Conservation (phyloP, 2,329 filamentous ascomycete genomes). For the Ophiostoma novo-ulmi region DNA sequence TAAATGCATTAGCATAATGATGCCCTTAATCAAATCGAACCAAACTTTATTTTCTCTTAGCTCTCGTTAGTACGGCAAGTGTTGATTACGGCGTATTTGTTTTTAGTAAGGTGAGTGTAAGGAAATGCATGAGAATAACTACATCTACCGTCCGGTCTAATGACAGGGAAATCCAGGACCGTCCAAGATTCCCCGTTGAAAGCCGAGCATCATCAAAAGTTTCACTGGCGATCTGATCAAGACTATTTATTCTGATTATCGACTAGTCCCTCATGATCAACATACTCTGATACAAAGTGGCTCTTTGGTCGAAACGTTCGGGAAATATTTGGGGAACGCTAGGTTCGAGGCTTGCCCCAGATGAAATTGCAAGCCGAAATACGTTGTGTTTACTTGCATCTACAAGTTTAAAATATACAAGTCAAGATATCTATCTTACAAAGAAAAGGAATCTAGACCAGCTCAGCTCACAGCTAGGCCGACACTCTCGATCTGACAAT, state of each 20-base stretch:
- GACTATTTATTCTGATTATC: not conserved
- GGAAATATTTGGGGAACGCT: not conserved
- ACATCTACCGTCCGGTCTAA: too few relatives aligned
- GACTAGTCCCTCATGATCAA: not conserved
- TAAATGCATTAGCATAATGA: not conserved
- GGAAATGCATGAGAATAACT: too few relatives aligned
- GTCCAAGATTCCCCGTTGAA: not conserved
- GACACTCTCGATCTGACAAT: not conserved
- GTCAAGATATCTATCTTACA: too few relatives aligned
- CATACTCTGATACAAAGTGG: constrained; percentile 10
- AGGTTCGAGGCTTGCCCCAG: constrained; percentile 7
- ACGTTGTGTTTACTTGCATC: not conserved
- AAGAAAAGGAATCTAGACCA: not conserved
- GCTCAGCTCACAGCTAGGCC: not conserved
- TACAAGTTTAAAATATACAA: too few relatives aligned
- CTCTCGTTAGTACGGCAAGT: not conserved
- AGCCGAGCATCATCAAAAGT: not conserved
- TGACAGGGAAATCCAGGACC: not conserved
- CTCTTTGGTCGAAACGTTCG: constrained; percentile 10
- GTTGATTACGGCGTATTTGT: not conserved
- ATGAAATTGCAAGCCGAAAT: not conserved
- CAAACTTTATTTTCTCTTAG: not conserved
- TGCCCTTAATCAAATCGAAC: not conserved
- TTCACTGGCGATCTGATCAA: constrained; percentile 6
- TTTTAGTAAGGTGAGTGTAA: not conserved